Conservation (phyloP, 371 early-diverging fungal genomes). For the Chytridium lagenaria region DNA sequence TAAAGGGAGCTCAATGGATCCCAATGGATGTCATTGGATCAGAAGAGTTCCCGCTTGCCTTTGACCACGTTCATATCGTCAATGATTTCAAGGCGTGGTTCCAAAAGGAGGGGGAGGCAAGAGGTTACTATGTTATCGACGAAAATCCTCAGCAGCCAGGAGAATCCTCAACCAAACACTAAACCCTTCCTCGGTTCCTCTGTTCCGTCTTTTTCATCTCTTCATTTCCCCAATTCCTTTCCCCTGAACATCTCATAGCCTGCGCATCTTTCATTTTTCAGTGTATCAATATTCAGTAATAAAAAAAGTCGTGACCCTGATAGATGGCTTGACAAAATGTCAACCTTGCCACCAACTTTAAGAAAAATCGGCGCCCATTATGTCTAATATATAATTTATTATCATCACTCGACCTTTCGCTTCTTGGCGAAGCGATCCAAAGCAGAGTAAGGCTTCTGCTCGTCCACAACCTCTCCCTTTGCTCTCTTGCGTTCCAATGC, state of each 20-base stretch:
- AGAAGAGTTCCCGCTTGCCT: slow-evolving; percentile 17
- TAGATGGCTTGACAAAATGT: no score
- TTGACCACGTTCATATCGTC: slow-evolving; percentile 28
- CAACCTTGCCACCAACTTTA: no score
- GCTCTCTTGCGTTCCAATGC: slow-evolving; percentile 46
- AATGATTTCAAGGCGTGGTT: slow-evolving; percentile 20
- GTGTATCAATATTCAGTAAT: no score
- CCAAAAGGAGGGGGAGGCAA: slow-evolving; percentile 18
- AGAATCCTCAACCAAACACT: not conserved
- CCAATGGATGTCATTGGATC: slow-evolving; percentile 8
- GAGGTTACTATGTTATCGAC: slow-evolving; percentile 18
- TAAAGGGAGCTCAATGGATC: slow-evolving; percentile 25
- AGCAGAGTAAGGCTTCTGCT: slow-evolving; percentile 51
- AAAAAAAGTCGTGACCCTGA: no score
- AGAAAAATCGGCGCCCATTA: no score
- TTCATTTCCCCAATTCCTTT: no score
- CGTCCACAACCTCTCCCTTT: slow-evolving; percentile 37
- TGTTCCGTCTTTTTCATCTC: no score
- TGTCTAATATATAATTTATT: no score
- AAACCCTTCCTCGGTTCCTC: no score
- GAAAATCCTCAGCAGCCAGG: slow-evolving; percentile 25
- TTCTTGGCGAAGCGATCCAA: slow-evolving; percentile 56
- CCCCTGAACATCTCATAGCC: no score
- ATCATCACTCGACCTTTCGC: slow-evolving; percentile 8
- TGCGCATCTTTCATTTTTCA: no score